Evolutionary conservation across 768 basidiomycete species (phyloP).

Genomic region (Antrodiella citrinella): DNA sequence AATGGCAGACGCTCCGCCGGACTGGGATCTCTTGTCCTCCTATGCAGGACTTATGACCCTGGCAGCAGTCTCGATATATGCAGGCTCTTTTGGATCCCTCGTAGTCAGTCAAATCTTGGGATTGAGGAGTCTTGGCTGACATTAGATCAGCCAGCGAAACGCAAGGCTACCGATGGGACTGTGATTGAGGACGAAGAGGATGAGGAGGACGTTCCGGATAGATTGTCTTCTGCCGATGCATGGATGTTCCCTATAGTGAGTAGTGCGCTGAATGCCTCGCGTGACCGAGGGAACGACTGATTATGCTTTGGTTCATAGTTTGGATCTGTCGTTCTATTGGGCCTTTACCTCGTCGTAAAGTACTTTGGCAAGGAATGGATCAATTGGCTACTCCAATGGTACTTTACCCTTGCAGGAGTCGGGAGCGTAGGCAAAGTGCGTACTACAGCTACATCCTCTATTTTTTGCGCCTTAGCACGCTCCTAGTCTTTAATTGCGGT

Average conservation of each 20-base stretch:
- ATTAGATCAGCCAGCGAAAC: constrained; percentile 8
- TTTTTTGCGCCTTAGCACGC: background rate
- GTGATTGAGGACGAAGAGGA: constrained; percentile 39
- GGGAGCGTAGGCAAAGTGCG: constrained; percentile 65
- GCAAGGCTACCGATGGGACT: constrained; percentile 6
- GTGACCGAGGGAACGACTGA: background rate
- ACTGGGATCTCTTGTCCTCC: constrained; percentile 59
- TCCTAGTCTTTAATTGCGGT: constrained; percentile 45
- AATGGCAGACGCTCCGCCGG: constrained; percentile 6
- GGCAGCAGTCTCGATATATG: constrained; percentile 60
- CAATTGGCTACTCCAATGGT: constrained; percentile 72
- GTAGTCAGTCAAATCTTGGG: constrained; percentile 50
- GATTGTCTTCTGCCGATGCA: constrained; percentile 60
- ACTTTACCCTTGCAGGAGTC: constrained; percentile 58
- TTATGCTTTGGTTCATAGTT: constrained; percentile 31
- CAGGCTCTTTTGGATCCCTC: constrained; percentile 61
- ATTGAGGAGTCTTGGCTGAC: too few relatives aligned
- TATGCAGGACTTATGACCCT: constrained; percentile 62
- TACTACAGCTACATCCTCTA: background rate
- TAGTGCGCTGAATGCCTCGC: constrained; percentile 7
- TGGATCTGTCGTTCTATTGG: constrained; percentile 62
- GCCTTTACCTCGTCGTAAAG: constrained; percentile 62
- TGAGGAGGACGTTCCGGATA: constrained; percentile 51
- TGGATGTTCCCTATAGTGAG: constrained; percentile 72
- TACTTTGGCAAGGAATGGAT: constrained; percentile 78